phyloP scores from a whole-genome alignment of 768 basidiomycete species.

The Lactifluus piperatus region DNA sequence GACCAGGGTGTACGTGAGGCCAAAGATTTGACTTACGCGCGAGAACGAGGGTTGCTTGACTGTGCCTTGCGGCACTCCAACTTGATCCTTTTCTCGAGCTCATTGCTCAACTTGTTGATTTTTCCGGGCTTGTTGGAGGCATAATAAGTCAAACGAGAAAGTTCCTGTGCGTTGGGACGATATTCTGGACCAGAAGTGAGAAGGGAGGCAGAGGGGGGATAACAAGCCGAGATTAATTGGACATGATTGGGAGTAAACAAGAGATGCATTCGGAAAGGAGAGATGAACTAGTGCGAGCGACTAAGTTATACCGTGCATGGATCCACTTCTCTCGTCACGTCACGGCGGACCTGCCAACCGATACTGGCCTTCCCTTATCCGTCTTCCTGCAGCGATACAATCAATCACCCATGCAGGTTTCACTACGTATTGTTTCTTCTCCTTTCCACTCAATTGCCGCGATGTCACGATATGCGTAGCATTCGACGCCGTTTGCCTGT shows the following conservation, averaged over 20 bases:
- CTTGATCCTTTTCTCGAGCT: slow-evolving; percentile 67
- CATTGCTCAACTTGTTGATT: slow-evolving; percentile 63
- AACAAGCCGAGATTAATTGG: slow-evolving; percentile 76
- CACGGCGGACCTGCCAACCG: slow-evolving; percentile 34
- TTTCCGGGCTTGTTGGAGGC: slow-evolving; percentile 79
- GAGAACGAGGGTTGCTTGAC: slow-evolving; percentile 64
- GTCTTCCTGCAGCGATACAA: slow-evolving; percentile 51
- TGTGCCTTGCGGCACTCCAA: slow-evolving; percentile 59
- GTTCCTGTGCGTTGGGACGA: slow-evolving; percentile 74
- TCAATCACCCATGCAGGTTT: slow-evolving; percentile 70
- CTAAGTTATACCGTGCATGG: slow-evolving; percentile 1
- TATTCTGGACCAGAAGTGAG: slow-evolving; percentile 69
- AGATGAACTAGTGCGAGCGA: background rate
- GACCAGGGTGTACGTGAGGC: background rate
- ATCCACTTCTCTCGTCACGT: slow-evolving; percentile 21
- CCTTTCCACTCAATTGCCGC: slow-evolving; percentile 57
- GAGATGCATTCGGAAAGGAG: slow-evolving; percentile 45
- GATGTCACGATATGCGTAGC: slow-evolving; percentile 79
- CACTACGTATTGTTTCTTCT: slow-evolving; percentile 57
- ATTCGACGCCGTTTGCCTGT: slow-evolving; percentile 45
- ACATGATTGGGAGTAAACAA: slow-evolving; percentile 79
- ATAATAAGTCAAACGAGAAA: slow-evolving; percentile 80
- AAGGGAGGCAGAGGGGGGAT: slow-evolving; percentile 70
- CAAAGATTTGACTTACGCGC: slow-evolving; percentile 52
- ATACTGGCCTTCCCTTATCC: slow-evolving; percentile 54